Evolutionary conservation across 495 filamentous ascomycete species (phyloP).

Genomic region (Lasiosphaeria ovina): DNA sequence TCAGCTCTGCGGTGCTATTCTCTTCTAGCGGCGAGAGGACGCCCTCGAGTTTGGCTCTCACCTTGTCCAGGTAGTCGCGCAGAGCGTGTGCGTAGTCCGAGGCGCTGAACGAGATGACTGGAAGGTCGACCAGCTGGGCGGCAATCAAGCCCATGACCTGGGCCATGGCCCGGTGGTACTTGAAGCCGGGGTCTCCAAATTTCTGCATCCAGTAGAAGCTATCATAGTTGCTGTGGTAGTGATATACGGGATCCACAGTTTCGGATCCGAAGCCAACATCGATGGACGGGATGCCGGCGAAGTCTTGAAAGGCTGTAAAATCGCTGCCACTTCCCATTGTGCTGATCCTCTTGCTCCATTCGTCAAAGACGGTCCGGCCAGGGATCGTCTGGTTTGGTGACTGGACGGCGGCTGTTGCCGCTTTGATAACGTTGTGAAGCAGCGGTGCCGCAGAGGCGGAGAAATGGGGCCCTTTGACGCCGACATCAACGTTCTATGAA

Average conservation of each 20-base stretch:
- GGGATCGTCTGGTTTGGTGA: constrained; percentile 81
- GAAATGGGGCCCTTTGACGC: constrained; percentile 69
- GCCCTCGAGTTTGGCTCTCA: constrained; percentile 59
- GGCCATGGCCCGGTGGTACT: constrained; percentile 76
- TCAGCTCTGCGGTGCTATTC: constrained; percentile 28
- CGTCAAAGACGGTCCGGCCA: constrained; percentile 66
- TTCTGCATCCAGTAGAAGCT: constrained; percentile 83
- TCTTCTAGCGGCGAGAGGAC: constrained; percentile 16
- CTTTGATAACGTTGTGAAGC: constrained; percentile 71
- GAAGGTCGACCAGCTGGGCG: constrained; percentile 75
- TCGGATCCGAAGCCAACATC: constrained; percentile 74
- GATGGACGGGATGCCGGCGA: constrained; percentile 80
- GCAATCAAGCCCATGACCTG: constrained; percentile 76
- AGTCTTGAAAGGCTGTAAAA: constrained; percentile 89
- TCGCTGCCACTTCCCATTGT: constrained; percentile 83
- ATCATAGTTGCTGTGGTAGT: constrained; percentile 93
- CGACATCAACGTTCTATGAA: constrained; percentile 72
- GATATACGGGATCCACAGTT: constrained; percentile 54
- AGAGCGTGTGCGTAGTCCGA: constrained; percentile 69
- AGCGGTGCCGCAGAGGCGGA: constrained; percentile 71
- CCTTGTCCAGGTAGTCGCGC: constrained; percentile 59
- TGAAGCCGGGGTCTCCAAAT: constrained; percentile 80
- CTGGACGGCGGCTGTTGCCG: constrained; percentile 64
- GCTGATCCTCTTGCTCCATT: constrained; percentile 66
- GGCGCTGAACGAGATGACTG: constrained; percentile 74